Base-by-base conservation (phyloP, 495 filamentous ascomycete species). In the Aspergillus panamensis region DNA sequence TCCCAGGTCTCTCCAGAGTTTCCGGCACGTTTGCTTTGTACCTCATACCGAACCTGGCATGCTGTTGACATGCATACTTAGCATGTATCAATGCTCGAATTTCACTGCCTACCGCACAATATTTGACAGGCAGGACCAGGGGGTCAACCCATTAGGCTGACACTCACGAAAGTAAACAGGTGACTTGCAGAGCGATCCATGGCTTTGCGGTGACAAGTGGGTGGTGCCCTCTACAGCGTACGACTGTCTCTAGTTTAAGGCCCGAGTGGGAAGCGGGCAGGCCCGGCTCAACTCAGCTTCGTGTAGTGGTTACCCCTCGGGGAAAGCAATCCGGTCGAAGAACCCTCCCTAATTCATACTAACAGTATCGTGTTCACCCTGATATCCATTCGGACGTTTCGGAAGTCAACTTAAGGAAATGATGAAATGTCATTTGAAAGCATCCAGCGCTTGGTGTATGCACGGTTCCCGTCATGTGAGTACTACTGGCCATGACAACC, bases 381-480 rank as follows among this genome's bases (percentile, higher is more conserved):
- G 52, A 69, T 55, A 53, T 61, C 73, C 72, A 76, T 68, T 75
- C 73, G 73, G 73, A 74, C 62, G 59, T 63, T 65, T 66, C 72
- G 72, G 73, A 75, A 62, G 37, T 37, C 31, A 21, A 37, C 17
- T 53, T 29, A 17, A 56, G 39, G 44, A 32, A 48, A 33, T 10
- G 48, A 25, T 49, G 51, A 66, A 43, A 65, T 61, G 61, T 52
- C 56, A 59, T 65, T 44, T 33, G 37, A 14, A 51, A 42, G 58
- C 52, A 52, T 62, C 65, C 44, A 62, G 62, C 50, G 30, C 30
- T 25, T 25, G 25, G 47, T 43, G 52, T 57, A 58, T 57, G 60
- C 40, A 60, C 42, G 20, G 51, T 43, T 60, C 49, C 48, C 35
- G 58, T 67, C 65, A 67, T 62, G 65, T 62, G 65, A 64, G 51